These are phyloP conservation scores for Zygotorulaspora sp. DNA, from an alignment of 805 yeast species.

Conservation along the genomic window DNA sequence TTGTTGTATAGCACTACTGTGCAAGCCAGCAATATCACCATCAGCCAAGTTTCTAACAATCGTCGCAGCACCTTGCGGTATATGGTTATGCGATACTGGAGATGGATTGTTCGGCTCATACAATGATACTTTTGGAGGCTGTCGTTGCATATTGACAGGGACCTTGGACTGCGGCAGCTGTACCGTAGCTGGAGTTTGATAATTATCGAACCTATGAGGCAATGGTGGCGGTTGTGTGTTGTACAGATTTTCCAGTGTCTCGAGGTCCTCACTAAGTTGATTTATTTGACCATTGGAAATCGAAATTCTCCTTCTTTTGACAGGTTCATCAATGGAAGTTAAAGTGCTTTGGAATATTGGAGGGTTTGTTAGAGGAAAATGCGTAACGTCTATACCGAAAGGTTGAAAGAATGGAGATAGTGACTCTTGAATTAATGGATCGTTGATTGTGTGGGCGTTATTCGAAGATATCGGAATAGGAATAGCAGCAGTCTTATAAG, in stretches of 20 bases:
- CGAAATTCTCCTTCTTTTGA: conserved; percentile 56
- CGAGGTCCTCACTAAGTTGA: conserved; percentile 50
- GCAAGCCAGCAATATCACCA: background rate
- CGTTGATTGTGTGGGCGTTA: conserved; percentile 29
- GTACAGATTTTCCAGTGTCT: conserved; percentile 37
- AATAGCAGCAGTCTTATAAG: conserved; percentile 1
- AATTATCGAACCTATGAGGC: conserved; percentile 9
- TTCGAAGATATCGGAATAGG: conserved; percentile 9
- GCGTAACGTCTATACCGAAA: conserved; percentile 42
- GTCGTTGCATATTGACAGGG: conserved; percentile 5
- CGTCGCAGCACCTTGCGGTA: background rate
- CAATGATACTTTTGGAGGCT: conserved; percentile 14
- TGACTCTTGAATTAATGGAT: conserved; percentile 35
- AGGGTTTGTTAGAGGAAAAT: conserved; percentile 43
- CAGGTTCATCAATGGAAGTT: conserved; percentile 28
- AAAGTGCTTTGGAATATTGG: conserved; percentile 45
- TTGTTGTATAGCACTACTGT: background rate
- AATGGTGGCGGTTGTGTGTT: conserved; percentile 33
- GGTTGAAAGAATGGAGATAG: conserved; percentile 43
- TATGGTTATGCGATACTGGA: background rate
- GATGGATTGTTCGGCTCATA: conserved; percentile 1
- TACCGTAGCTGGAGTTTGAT: background rate
- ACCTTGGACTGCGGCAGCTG: background rate
- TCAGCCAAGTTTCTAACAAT: background rate
- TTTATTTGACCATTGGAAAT: conserved; percentile 84